Percentiles rank a stretch among this genome's conserved stretches.
Conservation (phyloP, 352 stramenopile species). For the Phytophthora colocasiae region DNA sequence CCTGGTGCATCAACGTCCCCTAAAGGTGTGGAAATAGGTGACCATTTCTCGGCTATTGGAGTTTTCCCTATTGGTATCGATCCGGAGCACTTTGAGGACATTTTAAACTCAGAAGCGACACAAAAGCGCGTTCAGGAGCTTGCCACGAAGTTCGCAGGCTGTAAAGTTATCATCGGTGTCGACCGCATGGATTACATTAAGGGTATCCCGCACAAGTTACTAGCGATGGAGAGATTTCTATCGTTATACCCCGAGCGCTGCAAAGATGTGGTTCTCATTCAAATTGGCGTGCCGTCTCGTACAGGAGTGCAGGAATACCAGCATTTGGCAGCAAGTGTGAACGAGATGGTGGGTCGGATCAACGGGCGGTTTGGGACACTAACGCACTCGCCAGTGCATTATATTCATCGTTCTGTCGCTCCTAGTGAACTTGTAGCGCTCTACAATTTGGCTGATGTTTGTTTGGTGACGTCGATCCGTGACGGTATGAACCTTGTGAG, state of each 20-base stretch:
- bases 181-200: slow-evolving; percentile 91
- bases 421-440: slow-evolving; percentile 88
- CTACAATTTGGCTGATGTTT: slow-evolving; percentile 91
- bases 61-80: slow-evolving; percentile 90
- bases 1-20: slow-evolving; percentile 76
- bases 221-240: slow-evolving; percentile 89
- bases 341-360: slow-evolving; percentile 90
- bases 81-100: slow-evolving; percentile 82
- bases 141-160: slow-evolving; percentile 65
- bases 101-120: slow-evolving; percentile 53
- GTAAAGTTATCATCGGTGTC: slow-evolving; percentile 88
- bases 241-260: slow-evolving; percentile 86
- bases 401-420: slow-evolving; percentile 84
- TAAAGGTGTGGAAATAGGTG: slow-evolving; percentile 82
- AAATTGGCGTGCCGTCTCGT: slow-evolving; percentile 93
- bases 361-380: slow-evolving; percentile 89
- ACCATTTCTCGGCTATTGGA: slow-evolving; percentile 83
- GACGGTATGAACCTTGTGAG: slow-evolving; percentile 93
- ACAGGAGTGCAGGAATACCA: slow-evolving; percentile 89
- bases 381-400: slow-evolving; percentile 89
- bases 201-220: slow-evolving; percentile 86
- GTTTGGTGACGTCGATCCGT: slow-evolving; percentile 89
- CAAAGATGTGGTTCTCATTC: slow-evolving; percentile 93
- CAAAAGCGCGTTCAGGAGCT: slow-evolving; percentile 72
- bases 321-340: slow-evolving; percentile 80